Base-by-base conservation (phyloP, 768 basidiomycete species). In the Rhodocollybia butyracea region DNA sequence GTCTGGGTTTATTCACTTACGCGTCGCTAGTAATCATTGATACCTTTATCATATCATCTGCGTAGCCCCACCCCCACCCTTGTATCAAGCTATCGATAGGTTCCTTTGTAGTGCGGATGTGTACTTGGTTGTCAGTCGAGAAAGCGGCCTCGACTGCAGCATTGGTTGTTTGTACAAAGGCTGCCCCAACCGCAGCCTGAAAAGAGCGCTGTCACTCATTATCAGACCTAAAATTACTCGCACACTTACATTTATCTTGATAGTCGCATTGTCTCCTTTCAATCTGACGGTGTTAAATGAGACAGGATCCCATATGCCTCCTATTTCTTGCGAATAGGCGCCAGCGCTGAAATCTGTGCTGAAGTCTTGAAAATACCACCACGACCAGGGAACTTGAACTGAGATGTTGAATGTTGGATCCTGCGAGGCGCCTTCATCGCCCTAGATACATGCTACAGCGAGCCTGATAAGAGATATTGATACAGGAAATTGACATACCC, bases 311-410 rank as follows among this genome's bases (percentile, higher is more conserved):
- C 51, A 52, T 11, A 52, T 7, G 21, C 15, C 22, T 38, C 38
- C 51, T 13, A 52, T 15, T 11, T n/a, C 11, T 27, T 52, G 51
- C 3, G 30, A 19, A 41, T 36, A 52, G 11, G 36, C 13, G 12
- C 51, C 51, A 12, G 11, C 36, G 19, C 51, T 52, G 36, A 52
- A 52, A 40, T 52, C 51, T 22, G 51, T 52, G n/a, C 32, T 36
- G 7, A 52, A 19, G 22, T 52, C 51, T 21, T 29, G 21, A 34
- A 52, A 52, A n/a, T n/a, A n/a, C n/a, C n/a, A n/a, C 13, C 27
- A 13, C 32, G 36, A 32, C 30, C 36, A 31, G 21, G 51, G 51
- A 13, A 52, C 12, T 12, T 52, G 29, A 21, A 52, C 36, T 21
- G 51, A 38, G 13, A 52, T 41, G 5, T 52, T 27, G 51, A 52